Percentiles rank a stretch among this genome's conserved stretches.
Evolutionary conservation across 2,329 filamentous ascomycete genomes (phyloP).

Genomic region (Alternaria consortialis): DNA sequence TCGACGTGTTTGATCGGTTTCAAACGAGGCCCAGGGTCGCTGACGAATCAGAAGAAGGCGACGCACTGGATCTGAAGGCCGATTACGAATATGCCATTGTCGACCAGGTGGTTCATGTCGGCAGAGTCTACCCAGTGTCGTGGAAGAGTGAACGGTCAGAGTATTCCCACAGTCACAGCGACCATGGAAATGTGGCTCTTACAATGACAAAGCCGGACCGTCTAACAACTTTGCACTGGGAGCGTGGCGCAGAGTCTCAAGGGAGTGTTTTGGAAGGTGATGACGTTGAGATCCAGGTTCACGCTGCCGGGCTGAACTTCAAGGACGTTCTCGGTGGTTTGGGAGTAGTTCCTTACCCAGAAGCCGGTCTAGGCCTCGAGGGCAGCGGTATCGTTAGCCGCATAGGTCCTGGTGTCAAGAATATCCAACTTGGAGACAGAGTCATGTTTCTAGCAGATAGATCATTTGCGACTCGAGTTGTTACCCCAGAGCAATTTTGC

Average conservation of each 20-base stretch:
- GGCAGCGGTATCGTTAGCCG: constrained; percentile 23
- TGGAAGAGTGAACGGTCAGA: not conserved
- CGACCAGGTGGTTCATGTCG: constrained; percentile 29
- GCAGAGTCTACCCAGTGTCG: constrained; percentile 23
- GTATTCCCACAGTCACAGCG: no score
- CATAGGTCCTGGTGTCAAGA: constrained; percentile 19
- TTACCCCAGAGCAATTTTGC: not conserved
- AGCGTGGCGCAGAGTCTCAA: no score
- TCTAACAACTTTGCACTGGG: not conserved
- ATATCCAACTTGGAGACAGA: constrained; percentile 28
- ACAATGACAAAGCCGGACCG: not conserved
- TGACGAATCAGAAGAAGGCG: no score
- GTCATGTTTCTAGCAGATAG: constrained; percentile 11
- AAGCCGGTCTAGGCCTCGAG: constrained; percentile 13
- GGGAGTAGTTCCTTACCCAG: not conserved
- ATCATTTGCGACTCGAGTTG: constrained; percentile 9
- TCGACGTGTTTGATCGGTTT: constrained; percentile 18
- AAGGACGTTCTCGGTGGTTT: not conserved
- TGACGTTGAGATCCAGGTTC: constrained; percentile 29
- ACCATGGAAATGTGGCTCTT: no score
- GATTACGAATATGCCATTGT: constrained; percentile 42
- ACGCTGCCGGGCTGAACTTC: not conserved
- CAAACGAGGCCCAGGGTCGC: not conserved
- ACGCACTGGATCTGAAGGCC: constrained; percentile 4
- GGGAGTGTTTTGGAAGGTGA: constrained; percentile 3